Evolutionary conservation across 176 grass and related monocot species (phyloP).

Genomic region (Neostapfia colusana): DNA sequence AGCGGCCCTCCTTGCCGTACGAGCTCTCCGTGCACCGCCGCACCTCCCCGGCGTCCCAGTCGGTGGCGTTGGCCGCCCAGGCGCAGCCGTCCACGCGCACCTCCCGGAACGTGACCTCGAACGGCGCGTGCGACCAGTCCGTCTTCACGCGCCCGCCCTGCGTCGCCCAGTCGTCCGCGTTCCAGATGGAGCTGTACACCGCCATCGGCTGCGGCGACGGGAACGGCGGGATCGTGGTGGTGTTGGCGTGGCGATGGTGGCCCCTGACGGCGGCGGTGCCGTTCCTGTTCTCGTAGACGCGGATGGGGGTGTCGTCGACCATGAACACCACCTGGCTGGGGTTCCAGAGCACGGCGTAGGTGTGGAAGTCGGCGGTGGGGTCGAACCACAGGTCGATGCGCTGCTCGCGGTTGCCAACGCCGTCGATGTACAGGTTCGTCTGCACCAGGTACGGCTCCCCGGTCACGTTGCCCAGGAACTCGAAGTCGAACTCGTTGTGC

Average conservation of each 20-base stretch:
- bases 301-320: conserved; percentile 87
- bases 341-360: conserved; percentile 71
- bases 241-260: conserved; percentile 9
- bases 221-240: conserved; percentile 23
- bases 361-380: conserved; percentile 68
- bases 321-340: conserved; percentile 93
- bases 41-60: conserved; percentile 51
- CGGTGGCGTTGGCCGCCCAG: conserved; percentile 45
- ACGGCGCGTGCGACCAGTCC: conserved; percentile 95
- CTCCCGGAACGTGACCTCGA: conserved; percentile 66
- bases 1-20: conserved; percentile 79
- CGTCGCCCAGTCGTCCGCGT: conserved; percentile 99
- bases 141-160: conserved; percentile 92
- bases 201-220: conserved; percentile 80
- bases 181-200: conserved; percentile 98
- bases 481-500: conserved; percentile 99
- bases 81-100: conserved; percentile 79
- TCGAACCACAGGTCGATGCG: conserved; percentile 97
- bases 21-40: conserved; percentile 59
- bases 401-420: conserved; percentile 87
- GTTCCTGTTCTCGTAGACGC: conserved; percentile 71
- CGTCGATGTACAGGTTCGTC: conserved; percentile 97
- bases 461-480: conserved; percentile 85
- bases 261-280: conserved; percentile 2
- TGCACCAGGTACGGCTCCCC: conserved; percentile 96